Conservation (phyloP, 345 rosid species). For the Tarenaya hassleriana region DNA sequence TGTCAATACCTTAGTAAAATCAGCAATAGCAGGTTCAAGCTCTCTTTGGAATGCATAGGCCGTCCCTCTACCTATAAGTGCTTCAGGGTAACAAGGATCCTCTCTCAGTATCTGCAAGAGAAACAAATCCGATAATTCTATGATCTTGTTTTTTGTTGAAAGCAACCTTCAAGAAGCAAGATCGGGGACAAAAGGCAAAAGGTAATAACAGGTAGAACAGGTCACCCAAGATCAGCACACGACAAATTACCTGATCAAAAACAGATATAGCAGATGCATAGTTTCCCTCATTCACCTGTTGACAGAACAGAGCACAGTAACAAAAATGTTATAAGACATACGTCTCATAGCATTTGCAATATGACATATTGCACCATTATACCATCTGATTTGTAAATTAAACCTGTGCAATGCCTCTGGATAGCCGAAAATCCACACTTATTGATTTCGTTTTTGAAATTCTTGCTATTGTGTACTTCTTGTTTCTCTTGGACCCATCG, state of each 20-base stretch:
- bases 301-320: conserved; percentile 21
- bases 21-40: conserved; percentile 75
- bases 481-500: conserved; percentile 46
- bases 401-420: conserved; percentile 98
- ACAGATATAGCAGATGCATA: conserved; percentile 75
- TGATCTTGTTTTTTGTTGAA: conserved; percentile 8
- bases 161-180: conserved; percentile 6
- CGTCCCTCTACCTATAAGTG: conserved; percentile 94
- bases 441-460: conserved; percentile 68
- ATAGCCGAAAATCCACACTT: conserved; percentile 84
- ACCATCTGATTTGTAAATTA: conserved; percentile 1
- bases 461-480: conserved; percentile 54
- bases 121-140: not conserved
- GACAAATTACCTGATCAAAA: conserved; percentile 69
- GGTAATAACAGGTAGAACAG: conserved; percentile 1
- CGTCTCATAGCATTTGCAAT: conserved; percentile 6
- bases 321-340: conserved; percentile 9
- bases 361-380: not conserved
- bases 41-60: conserved; percentile 92
- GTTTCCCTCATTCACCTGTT: conserved; percentile 95
- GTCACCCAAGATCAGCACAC: conserved; percentile 16
- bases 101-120: conserved; percentile 65
- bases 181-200: conserved; percentile 7
- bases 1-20: conserved; percentile 76
- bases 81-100: conserved; percentile 87